phyloP scores from a whole-genome alignment of 2,329 filamentous ascomycete species.

The Calonectria montana region DNA sequence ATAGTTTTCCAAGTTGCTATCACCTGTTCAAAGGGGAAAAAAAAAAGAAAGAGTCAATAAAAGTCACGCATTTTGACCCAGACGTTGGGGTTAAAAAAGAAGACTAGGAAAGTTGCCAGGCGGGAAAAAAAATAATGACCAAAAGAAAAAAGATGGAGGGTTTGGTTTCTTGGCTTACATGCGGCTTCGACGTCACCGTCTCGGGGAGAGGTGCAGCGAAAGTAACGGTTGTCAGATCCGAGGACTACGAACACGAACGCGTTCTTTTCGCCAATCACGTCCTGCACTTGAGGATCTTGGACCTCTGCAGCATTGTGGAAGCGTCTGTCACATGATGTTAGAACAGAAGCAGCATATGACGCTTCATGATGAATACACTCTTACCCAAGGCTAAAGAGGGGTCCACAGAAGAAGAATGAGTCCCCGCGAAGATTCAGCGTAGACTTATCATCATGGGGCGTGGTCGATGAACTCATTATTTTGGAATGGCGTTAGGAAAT shows the following conservation, averaged over 20 bases:
- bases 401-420: constrained; percentile 37
- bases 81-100: neutral
- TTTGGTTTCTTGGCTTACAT: constrained; percentile 23
- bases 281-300: neutral
- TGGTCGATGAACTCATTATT: neutral
- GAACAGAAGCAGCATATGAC: neutral
- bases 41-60: neutral
- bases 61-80: neutral
- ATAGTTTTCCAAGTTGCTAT: constrained; percentile 33
- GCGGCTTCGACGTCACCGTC: constrained; percentile 26
- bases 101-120: too few relatives aligned
- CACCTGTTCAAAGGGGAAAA: constrained; percentile 11
- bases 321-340: constrained; percentile 1
- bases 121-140: too few relatives aligned
- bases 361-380: neutral
- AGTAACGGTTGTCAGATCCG: constrained; percentile 31
- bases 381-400: constrained; percentile 34
- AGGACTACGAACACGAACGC: constrained; percentile 34
- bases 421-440: constrained; percentile 33
- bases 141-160: neutral
- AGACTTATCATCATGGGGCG: constrained; percentile 26
- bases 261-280: constrained; percentile 18
- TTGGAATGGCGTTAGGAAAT: neutral
- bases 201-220: constrained; percentile 33
- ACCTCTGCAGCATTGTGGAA: constrained; percentile 9